A percentile compares a stretch with the other conserved stretches of the same genome.
These are phyloP conservation scores for Arabidopsis thaliana DNA, from an alignment of 345 rosid species.

Conservation along the genomic window TAIR10.1 NC_003076.8:16952501-16953000, in stretches of 20 bases:
- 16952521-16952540: neutral
- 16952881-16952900: neutral
- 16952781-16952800: constrained; percentile 24
- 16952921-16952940: constrained; percentile 10
- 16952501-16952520: constrained; percentile 14
- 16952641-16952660: constrained; percentile 51
- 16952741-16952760: constrained; percentile 26
- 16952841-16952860: constrained; percentile 20
- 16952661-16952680: constrained; percentile 34
- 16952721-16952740: constrained; percentile 6
- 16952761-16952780: constrained; percentile 15
- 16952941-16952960: constrained; percentile 30
- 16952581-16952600: constrained; percentile 64
- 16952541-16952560: constrained; percentile 51
- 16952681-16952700: constrained; percentile 35
- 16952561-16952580: constrained; percentile 64
- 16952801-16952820: constrained; percentile 19
- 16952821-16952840: constrained; percentile 13
- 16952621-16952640: constrained; percentile 94
- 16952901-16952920: neutral
- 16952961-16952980: neutral
- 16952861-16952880: constrained; percentile 27
- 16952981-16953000: neutral
- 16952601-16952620: constrained; percentile 84
- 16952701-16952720: constrained; percentile 19